Conservation (phyloP, 768 basidiomycete species). For the Coprinopsis marcescibilis region DNA sequence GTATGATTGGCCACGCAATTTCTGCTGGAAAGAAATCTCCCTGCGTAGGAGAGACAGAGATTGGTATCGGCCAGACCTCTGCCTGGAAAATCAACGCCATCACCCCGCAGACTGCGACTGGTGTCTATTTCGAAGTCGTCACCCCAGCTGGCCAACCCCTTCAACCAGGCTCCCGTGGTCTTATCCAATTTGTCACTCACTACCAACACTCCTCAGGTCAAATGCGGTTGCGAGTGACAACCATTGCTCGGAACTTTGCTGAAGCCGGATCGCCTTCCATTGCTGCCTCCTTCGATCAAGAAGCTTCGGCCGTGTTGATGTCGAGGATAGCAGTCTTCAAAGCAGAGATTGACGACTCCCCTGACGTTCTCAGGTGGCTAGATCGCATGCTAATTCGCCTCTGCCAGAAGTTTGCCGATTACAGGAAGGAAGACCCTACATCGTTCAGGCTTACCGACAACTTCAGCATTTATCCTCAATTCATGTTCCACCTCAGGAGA, state of each 20-base stretch:
- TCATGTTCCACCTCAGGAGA: conserved; percentile 98
- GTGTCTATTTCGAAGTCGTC: conserved; percentile 97
- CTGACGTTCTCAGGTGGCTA: conserved; percentile 94
- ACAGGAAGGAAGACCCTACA: conserved; percentile 93
- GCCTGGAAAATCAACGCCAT: conserved; percentile 97
- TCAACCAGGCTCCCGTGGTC: conserved; percentile 82
- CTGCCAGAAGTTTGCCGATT: conserved; percentile 99
- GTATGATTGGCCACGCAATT: conserved; percentile 95
- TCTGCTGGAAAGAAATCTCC: conserved; percentile 95
- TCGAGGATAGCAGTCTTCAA: conserved; percentile 99
- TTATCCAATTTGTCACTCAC: conserved; percentile 97
- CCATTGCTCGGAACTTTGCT: conserved; percentile 95
- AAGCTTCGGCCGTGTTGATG: conserved; percentile 97
- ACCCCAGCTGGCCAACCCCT: conserved; percentile 94
- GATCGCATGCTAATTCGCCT: conserved; percentile 98
- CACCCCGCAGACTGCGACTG: conserved; percentile 80
- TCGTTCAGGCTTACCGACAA: conserved; percentile 92
- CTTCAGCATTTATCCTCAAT: conserved; percentile 98
- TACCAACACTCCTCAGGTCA: conserved; percentile 98
- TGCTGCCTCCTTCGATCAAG: conserved; percentile 94
- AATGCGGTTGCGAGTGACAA: conserved; percentile 93
- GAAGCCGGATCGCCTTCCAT: conserved; percentile 95
- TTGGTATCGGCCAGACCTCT: conserved; percentile 97
- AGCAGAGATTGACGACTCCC: conserved; percentile 96
- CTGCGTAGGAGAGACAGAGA: conserved; percentile 98